phyloP scores from a whole-genome alignment of 768 basidiomycete species.

The Jaapia argillacea region DNA sequence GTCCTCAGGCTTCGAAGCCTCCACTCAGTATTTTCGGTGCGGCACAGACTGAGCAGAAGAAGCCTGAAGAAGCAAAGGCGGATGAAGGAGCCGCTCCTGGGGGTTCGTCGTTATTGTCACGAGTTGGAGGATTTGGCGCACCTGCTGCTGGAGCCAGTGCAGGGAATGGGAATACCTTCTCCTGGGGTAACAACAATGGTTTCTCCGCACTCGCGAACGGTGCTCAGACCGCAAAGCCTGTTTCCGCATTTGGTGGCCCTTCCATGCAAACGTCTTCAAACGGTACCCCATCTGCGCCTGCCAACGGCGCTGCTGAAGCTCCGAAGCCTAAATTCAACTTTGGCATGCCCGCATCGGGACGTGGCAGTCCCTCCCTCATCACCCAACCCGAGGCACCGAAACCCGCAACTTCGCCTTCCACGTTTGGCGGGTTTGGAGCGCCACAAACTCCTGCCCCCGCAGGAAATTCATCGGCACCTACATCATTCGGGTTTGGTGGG shows the following conservation, averaged over 20 bases:
- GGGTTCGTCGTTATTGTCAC: conserved; percentile 7
- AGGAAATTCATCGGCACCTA: not conserved
- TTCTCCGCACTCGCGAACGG: not conserved
- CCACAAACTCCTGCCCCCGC: no score
- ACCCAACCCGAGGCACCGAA: not conserved
- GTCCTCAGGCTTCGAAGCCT: conserved; percentile 1
- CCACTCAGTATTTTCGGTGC: not conserved
- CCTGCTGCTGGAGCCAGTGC: not conserved
- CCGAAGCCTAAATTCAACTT: conserved; percentile 9
- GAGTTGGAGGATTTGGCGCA: conserved; percentile 6
- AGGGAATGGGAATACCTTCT: not conserved
- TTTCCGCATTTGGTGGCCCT: conserved; percentile 1
- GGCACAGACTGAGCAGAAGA: not conserved
- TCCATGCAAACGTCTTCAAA: not conserved
- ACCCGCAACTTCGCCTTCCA: not conserved
- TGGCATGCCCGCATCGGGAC: conserved; percentile 1
- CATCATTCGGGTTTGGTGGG: not conserved
- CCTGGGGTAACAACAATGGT: not conserved
- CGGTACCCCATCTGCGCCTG: not conserved
- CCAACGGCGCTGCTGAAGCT: not conserved
- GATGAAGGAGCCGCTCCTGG: conserved; percentile 2
- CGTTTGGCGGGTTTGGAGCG: no score
- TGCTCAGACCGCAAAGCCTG: not conserved
- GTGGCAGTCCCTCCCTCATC: conserved; percentile 1
- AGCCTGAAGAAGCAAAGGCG: not conserved